A percentile compares a stretch with the other conserved stretches of the same genome.
phyloP scores from a whole-genome alignment of 495 filamentous ascomycete species.

The Aspergillus haitiensis region DNA sequence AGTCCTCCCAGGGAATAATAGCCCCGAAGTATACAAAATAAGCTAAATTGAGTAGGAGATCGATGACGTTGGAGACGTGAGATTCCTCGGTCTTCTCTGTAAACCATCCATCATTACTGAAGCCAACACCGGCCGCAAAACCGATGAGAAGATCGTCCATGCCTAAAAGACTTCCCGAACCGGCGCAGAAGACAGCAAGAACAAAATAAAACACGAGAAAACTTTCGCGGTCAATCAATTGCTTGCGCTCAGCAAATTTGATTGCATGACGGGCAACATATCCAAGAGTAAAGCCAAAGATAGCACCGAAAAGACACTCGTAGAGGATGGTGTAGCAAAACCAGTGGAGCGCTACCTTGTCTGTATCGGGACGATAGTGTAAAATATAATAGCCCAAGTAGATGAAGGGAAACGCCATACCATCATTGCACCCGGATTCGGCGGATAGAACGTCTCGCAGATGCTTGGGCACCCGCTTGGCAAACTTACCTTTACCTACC shows the following conservation, averaged over 20 bases:
- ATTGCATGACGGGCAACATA: conserved; percentile 89
- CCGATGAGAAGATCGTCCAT: conserved; percentile 97
- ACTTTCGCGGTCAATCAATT: conserved; percentile 91
- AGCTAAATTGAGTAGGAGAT: conserved; percentile 92
- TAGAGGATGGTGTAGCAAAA: conserved; percentile 89
- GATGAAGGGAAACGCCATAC: conserved; percentile 99
- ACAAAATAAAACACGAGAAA: conserved; percentile 99
- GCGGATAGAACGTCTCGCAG: conserved; percentile 92
- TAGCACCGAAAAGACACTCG: conserved; percentile 89
- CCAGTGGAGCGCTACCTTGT: conserved; percentile 79
- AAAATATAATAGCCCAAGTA: conserved; percentile 90
- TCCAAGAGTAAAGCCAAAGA: conserved; percentile 86
- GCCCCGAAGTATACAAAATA: conserved; percentile 98
- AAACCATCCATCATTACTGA: conserved; percentile 99
- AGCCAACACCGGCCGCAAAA: conserved; percentile 92
- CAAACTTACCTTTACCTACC: conserved; percentile 98
- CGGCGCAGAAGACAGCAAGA: conserved; percentile 92
- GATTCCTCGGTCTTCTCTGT: conserved; percentile 97
- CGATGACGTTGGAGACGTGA: conserved; percentile 98
- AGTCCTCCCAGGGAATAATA: conserved; percentile 93
- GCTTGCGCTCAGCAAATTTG: conserved; percentile 79
- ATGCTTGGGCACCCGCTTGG: conserved; percentile 95
- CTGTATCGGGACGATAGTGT: conserved; percentile 66
- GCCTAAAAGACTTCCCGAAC: conserved; percentile 87
- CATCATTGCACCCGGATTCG: conserved; percentile 98